Conservation (phyloP, 176 grass and related monocot genomes). For the Lolium perenne region DNA sequence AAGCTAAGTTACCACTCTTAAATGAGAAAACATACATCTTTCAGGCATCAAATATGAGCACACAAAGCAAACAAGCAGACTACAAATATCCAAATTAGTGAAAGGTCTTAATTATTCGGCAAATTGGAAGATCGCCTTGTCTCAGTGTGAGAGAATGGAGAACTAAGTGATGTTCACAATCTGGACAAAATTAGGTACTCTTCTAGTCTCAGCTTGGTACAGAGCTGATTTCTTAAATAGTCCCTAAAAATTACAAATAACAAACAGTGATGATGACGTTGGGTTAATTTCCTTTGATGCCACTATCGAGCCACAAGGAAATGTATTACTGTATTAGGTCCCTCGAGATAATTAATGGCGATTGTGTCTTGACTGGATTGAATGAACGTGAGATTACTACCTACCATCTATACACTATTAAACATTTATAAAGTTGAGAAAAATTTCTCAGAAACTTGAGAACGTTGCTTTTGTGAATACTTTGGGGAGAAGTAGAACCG, state of each 20-base stretch:
- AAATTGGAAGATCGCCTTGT: background rate
- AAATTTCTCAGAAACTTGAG: background rate
- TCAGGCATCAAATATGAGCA: constrained; percentile 3
- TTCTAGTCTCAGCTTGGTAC: background rate
- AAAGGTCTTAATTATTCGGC: background rate
- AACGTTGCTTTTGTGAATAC: background rate
- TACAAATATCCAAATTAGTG: constrained; percentile 9
- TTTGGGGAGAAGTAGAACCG: background rate
- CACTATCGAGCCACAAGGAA: background rate
- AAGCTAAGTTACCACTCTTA: background rate
- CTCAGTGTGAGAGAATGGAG: constrained; percentile 1
- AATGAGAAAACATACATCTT: background rate
- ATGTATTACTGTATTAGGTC: background rate
- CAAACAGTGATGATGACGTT: background rate
- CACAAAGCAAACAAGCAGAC: background rate
- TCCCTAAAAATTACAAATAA: background rate
- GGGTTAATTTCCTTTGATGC: background rate
- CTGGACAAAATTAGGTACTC: background rate
- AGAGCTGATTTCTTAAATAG: background rate
- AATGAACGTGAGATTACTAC: background rate
- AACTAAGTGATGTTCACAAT: too few species aligned
- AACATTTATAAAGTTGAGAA: background rate
- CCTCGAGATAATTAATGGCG: background rate
- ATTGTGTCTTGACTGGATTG: background rate
- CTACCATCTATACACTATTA: background rate